Evolutionary conservation across 2,329 filamentous ascomycete genomes (phyloP), one percentile per base, ranked within the genome.

Genomic region (Colletotrichum tanaceti): DNA sequence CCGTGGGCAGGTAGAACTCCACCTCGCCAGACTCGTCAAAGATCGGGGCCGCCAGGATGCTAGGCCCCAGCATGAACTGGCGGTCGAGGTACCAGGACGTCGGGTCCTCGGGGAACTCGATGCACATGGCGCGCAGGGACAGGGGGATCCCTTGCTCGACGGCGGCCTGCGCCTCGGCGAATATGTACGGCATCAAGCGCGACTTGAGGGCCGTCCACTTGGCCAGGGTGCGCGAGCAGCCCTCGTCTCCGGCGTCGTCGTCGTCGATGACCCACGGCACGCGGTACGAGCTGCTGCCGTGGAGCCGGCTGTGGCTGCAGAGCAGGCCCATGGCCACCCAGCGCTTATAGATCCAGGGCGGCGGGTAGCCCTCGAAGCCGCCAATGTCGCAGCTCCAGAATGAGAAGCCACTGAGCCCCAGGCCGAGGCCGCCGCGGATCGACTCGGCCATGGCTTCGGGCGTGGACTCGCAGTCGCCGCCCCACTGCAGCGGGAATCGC

Each of bases 251-350:
- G 72, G 82, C 74, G 78, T 89, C 89, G 57, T 91, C 89, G 68
- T 86, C 79, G 73, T 92, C 91, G 68, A 92, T 88, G 50, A 87
- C 85, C 91, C 91, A 93, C 2, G 91, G 91, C n/a, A 93, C 90
- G 20, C 91, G 89, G 79, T 92, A 93, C 4, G 88, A 90, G 69
- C 83, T 86, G 58, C 87, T 90, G 2, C 91, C 91, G 75, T 93
- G 91, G 13, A 93, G 83, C 16, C 90, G 85, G 44, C 89, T 91
- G 77, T 93, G 91, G 11, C 87, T 88, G 72, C 89, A 92, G 47
- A 93, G 79, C 1, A 93, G 83, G 0, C 91, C 91, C 77, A 93
- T 92, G n/a, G 90, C 90, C 6, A 93, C 90, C 91, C 91, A 93
- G 57, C 91, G 87, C 80, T 93, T 93, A 79, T 93, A 93, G 73